These are phyloP conservation scores for Eutrema salsugineum DNA, from an alignment of 441 rosid genomes.

Conservation along the genomic window DNA sequence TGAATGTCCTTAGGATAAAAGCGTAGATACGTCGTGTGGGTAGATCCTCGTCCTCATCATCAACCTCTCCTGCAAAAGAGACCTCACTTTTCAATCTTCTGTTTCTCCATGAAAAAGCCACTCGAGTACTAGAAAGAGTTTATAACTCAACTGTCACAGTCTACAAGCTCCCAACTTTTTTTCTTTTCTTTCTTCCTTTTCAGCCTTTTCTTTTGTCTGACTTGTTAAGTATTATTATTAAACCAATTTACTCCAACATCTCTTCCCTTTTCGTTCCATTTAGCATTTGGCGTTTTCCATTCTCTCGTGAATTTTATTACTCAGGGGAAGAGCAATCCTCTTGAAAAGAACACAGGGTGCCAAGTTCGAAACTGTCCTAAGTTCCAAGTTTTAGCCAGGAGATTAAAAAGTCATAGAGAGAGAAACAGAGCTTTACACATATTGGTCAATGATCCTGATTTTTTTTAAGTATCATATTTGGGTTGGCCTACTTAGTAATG, in stretches of 20 bases:
- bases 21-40: slow-evolving; percentile 10
- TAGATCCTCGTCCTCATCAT: slow-evolving; percentile 5
- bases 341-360: background rate
- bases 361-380: background rate
- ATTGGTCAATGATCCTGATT: background rate
- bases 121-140: slow-evolving; percentile 25
- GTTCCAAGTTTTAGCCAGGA: background rate
- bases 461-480: background rate
- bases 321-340: background rate
- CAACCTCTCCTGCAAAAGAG: slow-evolving; percentile 14
- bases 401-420: background rate
- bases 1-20: background rate
- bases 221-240: background rate
- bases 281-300: background rate
- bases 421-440: background rate
- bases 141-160: slow-evolving; percentile 24
- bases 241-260: slow-evolving; percentile 8
- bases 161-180: slow-evolving; percentile 1
- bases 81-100: background rate
- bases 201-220: background rate
- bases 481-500: background rate
- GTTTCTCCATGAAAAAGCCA: slow-evolving; percentile 13
- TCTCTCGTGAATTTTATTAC: background rate
- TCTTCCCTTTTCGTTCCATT: background rate
- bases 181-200: background rate